phyloP scores from a whole-genome alignment of 2,329 filamentous ascomycete genomes.

The Colletotrichum nymphaeae region DNA sequence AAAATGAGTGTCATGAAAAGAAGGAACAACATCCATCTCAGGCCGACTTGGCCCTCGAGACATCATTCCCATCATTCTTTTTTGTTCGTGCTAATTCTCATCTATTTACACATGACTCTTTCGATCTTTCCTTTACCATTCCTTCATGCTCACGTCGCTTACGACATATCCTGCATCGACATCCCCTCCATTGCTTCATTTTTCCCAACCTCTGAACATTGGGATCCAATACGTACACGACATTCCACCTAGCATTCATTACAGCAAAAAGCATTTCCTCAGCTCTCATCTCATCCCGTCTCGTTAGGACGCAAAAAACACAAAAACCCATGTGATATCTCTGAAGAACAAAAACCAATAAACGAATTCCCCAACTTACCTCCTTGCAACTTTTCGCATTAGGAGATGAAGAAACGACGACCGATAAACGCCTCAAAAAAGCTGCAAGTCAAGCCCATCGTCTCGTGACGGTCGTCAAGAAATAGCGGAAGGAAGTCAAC shows the following conservation, averaged over 20 bases:
- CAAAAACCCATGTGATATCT: conserved; percentile 5
- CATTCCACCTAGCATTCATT: neutral
- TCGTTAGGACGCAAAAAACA: neutral
- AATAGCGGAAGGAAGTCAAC: neutral
- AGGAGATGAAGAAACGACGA: neutral
- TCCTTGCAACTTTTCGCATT: neutral
- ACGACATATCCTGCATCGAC: neutral
- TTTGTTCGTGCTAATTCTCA: neutral
- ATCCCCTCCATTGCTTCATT: neutral
- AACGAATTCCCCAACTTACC: conserved; percentile 4
- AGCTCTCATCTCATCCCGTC: neutral
- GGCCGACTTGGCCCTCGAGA: neutral
- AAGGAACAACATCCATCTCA: neutral
- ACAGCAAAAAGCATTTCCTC: neutral
- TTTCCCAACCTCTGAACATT: neutral
- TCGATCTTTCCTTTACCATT: neutral
- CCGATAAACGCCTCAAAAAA: conserved; percentile 16
- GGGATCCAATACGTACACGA: neutral
- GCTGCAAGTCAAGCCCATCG: conserved; percentile 9
- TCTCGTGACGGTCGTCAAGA: neutral
- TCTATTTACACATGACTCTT: conserved; percentile 18
- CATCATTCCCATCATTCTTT: neutral
- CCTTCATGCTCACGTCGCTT: neutral
- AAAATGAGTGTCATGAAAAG: neutral
- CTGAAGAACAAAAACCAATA: neutral